A percentile compares a stretch with the other conserved stretches of the same genome.
phyloP scores from a whole-genome alignment of 2,329 filamentous ascomycete species.

The Hymenoscyphus fraxineus region DNA sequence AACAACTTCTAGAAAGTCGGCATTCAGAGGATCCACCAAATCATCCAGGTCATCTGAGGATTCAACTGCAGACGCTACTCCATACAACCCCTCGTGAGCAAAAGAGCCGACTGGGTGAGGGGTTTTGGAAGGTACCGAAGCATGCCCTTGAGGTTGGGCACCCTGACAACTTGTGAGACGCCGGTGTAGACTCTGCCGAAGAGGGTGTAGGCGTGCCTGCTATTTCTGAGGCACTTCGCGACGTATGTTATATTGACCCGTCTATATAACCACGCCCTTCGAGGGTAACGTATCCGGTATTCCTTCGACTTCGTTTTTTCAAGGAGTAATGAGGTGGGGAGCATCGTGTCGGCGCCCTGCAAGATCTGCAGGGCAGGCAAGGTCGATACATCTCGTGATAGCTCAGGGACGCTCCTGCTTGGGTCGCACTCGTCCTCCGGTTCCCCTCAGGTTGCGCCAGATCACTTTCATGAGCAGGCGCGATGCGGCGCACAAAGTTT shows the following conservation, averaged over 20 bases:
- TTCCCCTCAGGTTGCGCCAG: conserved; percentile 6
- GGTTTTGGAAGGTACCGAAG: not conserved
- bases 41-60: not conserved
- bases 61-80: not conserved
- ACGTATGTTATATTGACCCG: not conserved
- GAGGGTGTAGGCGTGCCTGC: not conserved
- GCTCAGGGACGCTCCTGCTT: not conserved
- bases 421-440: conserved; percentile 6
- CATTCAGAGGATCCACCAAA: not conserved
- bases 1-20: not conserved
- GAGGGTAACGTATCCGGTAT: not conserved
- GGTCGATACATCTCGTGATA: not conserved
- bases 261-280: not conserved
- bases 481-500: conserved; percentile 19
- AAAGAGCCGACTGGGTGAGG: conserved; percentile 2
- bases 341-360: not conserved
- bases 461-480: conserved; percentile 9
- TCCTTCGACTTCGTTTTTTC: not conserved
- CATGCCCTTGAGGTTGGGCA: not conserved
- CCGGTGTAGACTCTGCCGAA: conserved; percentile 4
- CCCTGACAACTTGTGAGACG: not conserved
- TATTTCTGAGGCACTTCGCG: not conserved
- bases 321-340: not conserved
- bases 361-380: not conserved
- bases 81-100: not conserved